Evolutionary conservation across 208 protist species (phyloP).

Genomic region (Naegleria lovaniensis): DNA sequence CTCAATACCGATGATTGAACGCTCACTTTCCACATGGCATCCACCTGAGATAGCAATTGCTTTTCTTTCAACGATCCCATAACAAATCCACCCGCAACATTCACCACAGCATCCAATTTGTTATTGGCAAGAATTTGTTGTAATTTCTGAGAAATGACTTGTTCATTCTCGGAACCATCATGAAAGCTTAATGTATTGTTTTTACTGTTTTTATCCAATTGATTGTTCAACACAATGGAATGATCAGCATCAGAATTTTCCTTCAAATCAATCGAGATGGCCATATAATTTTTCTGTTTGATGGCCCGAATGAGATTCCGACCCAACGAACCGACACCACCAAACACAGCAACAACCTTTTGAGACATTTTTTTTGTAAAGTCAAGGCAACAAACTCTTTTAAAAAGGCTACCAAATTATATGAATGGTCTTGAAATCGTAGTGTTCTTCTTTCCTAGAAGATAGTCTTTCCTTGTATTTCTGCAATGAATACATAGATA

Average conservation of each 20-base stretch:
- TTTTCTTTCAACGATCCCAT: conserved; percentile 48
- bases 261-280: conserved; percentile 50
- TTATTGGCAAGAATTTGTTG: conserved; percentile 20
- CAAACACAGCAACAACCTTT: conserved; percentile 51
- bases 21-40: conserved; percentile 64
- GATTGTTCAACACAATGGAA: conserved; percentile 37
- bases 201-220: conserved; percentile 38
- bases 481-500: no score
- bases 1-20: conserved; percentile 62
- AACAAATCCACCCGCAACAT: conserved; percentile 66
- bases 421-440: no score
- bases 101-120: conserved; percentile 60
- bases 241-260: conserved; percentile 32
- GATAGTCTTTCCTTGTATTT: no score
- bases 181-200: no score
- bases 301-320: conserved; percentile 42
- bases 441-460: no score
- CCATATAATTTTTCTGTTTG: conserved; percentile 36
- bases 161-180: neutral
- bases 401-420: no score
- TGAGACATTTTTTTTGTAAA: conserved; percentile 34
- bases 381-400: no score
- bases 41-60: conserved; percentile 41
- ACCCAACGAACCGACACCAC: conserved; percentile 54
- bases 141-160: conserved; percentile 35